Evolutionary conservation across 805 yeast species (phyloP), one percentile per base, ranked within the genome.

Genomic region (Candida broadrunensis): DNA sequence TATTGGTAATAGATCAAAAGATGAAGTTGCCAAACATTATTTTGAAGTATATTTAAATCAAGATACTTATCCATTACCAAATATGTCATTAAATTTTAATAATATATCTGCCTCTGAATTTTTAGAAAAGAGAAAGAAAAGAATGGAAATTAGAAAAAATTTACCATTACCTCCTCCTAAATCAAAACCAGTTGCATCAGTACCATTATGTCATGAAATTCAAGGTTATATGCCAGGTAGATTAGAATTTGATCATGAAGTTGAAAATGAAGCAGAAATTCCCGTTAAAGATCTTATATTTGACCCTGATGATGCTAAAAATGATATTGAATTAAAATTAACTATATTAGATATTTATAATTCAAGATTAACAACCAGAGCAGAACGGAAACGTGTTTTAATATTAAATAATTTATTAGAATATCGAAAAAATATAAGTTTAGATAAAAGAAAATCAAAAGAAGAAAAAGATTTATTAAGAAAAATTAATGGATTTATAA

Each of bases 201-300:
- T 86, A 5, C 99, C 99, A 0, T 75, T 93, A 42, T 90, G 98
- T 66, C 97, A 95, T 56, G 98, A 95, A 55, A 80, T 93, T 46
- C 98, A 93, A 61, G 97, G 97, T 2, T 93, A 83, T 60, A 93
- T 93, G 99, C 99, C 99, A 30, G 99, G 98, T 33, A 80, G 99
- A 55, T 70, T 93, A 46, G 99, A 93, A 61, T 93, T 93, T 61
- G 99, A 93, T 55, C 88, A 84, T 44, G 99, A 93, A 60, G 89
- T 86, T 30, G 99, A 93, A 59, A 93, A 93, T 54, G 99, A 93
- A 41, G 98, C 99, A 0, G 99, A 93, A 63, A 73, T 84, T 41
- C 83, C 93, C 0, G 88, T 93, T 15, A 93, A 93, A 57, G 99
- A 93, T 59, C 88, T 93, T 95, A 77, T 84, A 2, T 93, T 95